A percentile compares a stretch with the other conserved stretches of the same genome.
These are phyloP conservation scores for Tolypocladium tropicale DNA, from an alignment of 2,329 filamentous ascomycete genomes.

Conservation along the genomic window DNA sequence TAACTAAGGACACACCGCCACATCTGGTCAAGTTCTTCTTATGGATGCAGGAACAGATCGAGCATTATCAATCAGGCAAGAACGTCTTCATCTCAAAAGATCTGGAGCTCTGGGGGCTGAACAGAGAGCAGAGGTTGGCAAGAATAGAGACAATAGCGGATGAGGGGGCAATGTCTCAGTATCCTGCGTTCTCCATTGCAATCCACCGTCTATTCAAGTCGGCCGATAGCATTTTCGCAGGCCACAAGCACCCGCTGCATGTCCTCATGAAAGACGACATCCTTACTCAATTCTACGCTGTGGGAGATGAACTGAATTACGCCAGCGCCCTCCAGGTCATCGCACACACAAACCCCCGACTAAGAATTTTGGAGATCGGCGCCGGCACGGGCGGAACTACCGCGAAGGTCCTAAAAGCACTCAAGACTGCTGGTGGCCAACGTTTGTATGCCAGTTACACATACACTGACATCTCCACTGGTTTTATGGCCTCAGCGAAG, in stretches of 20 bases:
- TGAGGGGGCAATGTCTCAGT: not conserved
- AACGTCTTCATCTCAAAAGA: conserved; percentile 1
- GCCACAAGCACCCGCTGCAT: conserved; percentile 2
- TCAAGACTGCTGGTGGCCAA: conserved; percentile 6
- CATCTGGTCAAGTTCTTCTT: conserved; percentile 8
- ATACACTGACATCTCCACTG: conserved; percentile 19
- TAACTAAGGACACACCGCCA: not conserved
- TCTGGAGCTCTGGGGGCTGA: not conserved
- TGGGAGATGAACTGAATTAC: not conserved
- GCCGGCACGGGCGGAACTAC: conserved; percentile 27
- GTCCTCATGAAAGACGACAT: conserved; percentile 4
- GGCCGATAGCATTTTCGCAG: conserved; percentile 3
- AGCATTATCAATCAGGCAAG: not conserved
- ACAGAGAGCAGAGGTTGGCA: not conserved
- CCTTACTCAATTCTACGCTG: conserved; percentile 2
- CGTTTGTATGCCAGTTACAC: conserved; percentile 16
- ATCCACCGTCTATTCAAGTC: conserved; percentile 2
- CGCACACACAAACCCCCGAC: conserved; percentile 8
- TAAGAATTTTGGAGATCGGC: conserved; percentile 30
- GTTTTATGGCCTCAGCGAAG: conserved; percentile 16
- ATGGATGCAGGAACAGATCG: conserved; percentile 2
- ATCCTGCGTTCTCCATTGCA: not conserved
- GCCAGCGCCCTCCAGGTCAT: not conserved
- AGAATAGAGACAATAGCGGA: conserved; percentile 1
- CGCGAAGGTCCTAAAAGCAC: conserved; percentile 16